Evolutionary conservation across 2,329 filamentous ascomycete genomes (phyloP).

Genomic region (Rhytidhysteron rufulum): DNA sequence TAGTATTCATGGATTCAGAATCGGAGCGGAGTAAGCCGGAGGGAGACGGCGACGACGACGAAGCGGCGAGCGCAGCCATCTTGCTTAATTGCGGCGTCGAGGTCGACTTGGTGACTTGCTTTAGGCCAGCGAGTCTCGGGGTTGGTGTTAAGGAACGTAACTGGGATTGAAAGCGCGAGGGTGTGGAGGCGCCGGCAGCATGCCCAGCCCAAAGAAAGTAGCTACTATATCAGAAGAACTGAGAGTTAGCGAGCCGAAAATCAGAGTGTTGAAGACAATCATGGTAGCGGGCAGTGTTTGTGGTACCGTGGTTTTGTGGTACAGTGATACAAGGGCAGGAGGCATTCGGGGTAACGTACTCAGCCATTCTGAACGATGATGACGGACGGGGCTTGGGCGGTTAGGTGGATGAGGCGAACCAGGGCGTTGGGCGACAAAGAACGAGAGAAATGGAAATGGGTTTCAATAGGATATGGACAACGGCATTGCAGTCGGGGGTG

Average conservation of each 20-base stretch:
- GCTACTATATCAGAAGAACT: conserved; percentile 14
- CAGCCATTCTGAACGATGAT: conserved; percentile 17
- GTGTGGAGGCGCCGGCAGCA: too few species aligned
- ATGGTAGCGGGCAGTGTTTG: not conserved
- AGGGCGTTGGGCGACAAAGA: not conserved
- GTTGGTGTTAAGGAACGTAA: conserved; percentile 32
- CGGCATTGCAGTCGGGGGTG: too few species aligned
- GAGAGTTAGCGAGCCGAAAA: conserved; percentile 9
- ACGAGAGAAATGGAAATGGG: too few species aligned
- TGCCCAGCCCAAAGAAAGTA: too few species aligned
- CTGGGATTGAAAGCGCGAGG: conserved; percentile 23
- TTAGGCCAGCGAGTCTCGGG: conserved; percentile 19
- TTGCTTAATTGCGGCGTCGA: conserved; percentile 34
- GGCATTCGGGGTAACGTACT: conserved; percentile 18
- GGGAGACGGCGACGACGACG: conserved; percentile 6
- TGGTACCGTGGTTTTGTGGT: conserved; percentile 1
- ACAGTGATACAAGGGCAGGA: conserved; percentile 4
- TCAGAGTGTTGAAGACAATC: conserved; percentile 3
- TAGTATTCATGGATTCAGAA: conserved; percentile 63
- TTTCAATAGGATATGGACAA: too few species aligned
- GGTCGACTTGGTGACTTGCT: conserved; percentile 35
- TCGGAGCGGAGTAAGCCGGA: conserved; percentile 28
- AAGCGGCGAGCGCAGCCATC: conserved; percentile 13
- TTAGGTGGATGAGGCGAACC: not conserved
- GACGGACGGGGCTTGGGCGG: conserved; percentile 1